Base-by-base conservation (phyloP, 352 stramenopile genomes). In the Phytophthora palmivora region DNA sequence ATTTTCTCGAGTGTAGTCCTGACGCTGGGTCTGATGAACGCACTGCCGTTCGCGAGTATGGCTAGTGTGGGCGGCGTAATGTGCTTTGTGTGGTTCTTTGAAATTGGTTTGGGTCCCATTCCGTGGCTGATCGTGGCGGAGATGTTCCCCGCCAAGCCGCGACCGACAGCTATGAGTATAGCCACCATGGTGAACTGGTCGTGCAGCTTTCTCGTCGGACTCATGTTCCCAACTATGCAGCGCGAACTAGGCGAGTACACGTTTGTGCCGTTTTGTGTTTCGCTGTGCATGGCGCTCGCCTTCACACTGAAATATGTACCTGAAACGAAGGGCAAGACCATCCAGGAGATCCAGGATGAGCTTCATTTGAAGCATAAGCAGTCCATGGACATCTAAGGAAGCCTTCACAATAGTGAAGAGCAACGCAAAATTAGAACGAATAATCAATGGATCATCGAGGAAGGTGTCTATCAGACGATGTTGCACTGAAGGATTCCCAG, bases 91-190 rank as follows among this genome's bases (percentile, higher is more conserved):
- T 91, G 82, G 80, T 91, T 84, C 63, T 87, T 87, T 39, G 78
- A 87, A 52, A 87, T 87, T 46, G 78, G 78, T 11, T 52, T 87
- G 6, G 96, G 96, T 8, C 95, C 96, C 9, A 98, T 99, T 57
- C 95, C 96, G 38, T 98, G 94, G 96, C 72, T 98, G 21, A 98
- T 99, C 63, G 93, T 98, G 7, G 92, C 93, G n/a, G 96, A 99
- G 72, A 98, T 98, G 91, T 98, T 98, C 76, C 87, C 95, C 45
- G 81, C 89, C 12, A 97, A 98, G 70, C 96, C 97, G 46, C 91
- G 97, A 41, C 86, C 89, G 34, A 89, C 84, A 3, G 85, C 87
- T 52, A 98, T 98, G 90, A 93, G 81, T 36, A 82, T 95, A 51
- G 95, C 85, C 21, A 97, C 78, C 47, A 96, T 98, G 83, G 64